Evolutionary conservation across 75 land plant species (phyloP).

Genomic region (Cryptomeria japonica): DNA sequence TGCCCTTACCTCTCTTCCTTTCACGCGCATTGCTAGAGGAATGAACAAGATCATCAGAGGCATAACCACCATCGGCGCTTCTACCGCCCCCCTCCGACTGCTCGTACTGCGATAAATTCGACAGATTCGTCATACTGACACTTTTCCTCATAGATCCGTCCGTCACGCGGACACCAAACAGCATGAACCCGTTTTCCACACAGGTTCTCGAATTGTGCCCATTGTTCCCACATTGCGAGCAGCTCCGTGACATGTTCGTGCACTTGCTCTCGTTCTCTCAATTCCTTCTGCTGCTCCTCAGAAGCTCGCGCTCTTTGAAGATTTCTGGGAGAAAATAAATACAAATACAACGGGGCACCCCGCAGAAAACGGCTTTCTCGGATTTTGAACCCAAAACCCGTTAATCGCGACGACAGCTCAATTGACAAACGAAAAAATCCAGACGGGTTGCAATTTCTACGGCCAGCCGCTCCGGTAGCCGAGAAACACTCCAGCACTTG

Average conservation of each 20-base stretch:
- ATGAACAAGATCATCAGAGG: slow-evolving; percentile 55
- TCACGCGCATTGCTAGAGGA: slow-evolving; percentile 53
- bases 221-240: slow-evolving; percentile 81
- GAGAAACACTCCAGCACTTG: too few species aligned
- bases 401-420: not conserved
- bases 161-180: slow-evolving; percentile 47
- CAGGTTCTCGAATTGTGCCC: slow-evolving; percentile 88
- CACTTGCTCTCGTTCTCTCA: not conserved
- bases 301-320: not conserved
- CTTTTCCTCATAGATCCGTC: slow-evolving; percentile 49
- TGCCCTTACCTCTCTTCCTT: slow-evolving; percentile 49
- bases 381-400: not conserved
- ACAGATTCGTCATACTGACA: slow-evolving; percentile 49
- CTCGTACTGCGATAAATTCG: slow-evolving; percentile 24
- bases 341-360: not conserved
- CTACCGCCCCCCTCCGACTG: slow-evolving; percentile 17
- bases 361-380: not conserved
- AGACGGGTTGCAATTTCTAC: not conserved
- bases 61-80: slow-evolving; percentile 39
- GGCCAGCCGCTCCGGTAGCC: not conserved
- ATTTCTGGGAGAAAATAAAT: not conserved
- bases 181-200: slow-evolving; percentile 20
- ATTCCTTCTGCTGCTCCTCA: not conserved
- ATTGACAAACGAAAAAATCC: not conserved
- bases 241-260: slow-evolving; percentile 51